A percentile compares a stretch with the other conserved stretches of the same genome.
These are phyloP conservation scores for Trichoderma parareesei DNA, from an alignment of 495 filamentous ascomycete species.

Conservation along the genomic window DNA sequence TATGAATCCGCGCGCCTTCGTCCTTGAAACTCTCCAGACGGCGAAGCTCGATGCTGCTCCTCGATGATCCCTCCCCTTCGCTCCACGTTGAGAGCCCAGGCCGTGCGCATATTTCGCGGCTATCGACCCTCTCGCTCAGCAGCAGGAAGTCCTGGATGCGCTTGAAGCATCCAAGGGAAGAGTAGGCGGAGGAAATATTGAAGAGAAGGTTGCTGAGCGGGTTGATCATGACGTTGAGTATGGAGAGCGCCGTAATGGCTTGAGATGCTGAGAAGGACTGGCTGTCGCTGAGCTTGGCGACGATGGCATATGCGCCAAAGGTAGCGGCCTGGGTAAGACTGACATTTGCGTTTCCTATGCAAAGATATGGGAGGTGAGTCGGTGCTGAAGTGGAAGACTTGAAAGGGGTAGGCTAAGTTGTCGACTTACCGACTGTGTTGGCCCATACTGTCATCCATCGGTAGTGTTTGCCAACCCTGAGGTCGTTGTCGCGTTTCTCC, in stretches of 20 bases:
- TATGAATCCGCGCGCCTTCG: neutral
- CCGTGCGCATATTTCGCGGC: neutral
- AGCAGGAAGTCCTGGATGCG: conserved; percentile 46
- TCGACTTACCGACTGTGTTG: conserved; percentile 9
- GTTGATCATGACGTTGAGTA: conserved; percentile 46
- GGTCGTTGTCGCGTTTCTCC: conserved; percentile 16
- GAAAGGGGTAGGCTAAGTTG: neutral
- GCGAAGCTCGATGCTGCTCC: conserved; percentile 6
- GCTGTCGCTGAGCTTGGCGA: conserved; percentile 31
- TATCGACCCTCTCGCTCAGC: conserved; percentile 3
- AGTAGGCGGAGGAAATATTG: conserved; percentile 40
- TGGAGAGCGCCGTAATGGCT: conserved; percentile 46
- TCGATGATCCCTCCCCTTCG: neutral
- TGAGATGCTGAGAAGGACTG: conserved; percentile 32
- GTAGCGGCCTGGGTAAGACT: conserved; percentile 35
- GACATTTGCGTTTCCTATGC: neutral
- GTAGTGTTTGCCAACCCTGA: conserved; percentile 16
- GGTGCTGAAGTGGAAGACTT: neutral
- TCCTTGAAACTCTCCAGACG: neutral
- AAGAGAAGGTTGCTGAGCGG: conserved; percentile 45
- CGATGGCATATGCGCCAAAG: conserved; percentile 37
- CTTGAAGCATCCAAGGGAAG: conserved; percentile 45
- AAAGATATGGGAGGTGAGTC: neutral
- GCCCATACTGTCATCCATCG: conserved; percentile 4
- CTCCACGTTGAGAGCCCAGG: neutral